Percentiles rank a stretch among this genome's conserved stretches.
Evolutionary conservation across 1,284 basidiomycete species (phyloP).

Genomic region (Ceraceosorus bombacis): DNA sequence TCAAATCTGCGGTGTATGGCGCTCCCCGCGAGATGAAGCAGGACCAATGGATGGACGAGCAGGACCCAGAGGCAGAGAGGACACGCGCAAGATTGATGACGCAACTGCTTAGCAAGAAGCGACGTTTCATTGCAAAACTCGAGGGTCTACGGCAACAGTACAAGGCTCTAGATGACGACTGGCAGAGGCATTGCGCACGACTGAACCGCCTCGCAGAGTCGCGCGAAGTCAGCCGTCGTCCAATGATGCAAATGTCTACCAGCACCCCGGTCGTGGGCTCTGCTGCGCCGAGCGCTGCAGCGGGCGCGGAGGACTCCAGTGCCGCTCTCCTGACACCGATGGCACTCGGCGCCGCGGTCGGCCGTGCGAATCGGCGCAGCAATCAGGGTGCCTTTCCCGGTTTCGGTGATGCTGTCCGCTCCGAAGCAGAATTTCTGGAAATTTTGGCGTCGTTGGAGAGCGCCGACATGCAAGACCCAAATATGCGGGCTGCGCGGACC

Average conservation of each 20-base stretch:
- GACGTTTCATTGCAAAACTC: constrained; percentile 34
- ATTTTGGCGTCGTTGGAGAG: constrained; percentile 86
- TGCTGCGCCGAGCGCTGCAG: constrained; percentile 16
- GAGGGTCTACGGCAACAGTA: constrained; percentile 33
- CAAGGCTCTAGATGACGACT: constrained; percentile 34
- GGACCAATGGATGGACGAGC: constrained; percentile 23
- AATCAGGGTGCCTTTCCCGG: constrained; percentile 29
- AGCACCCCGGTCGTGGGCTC: constrained; percentile 23
- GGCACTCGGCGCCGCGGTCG: constrained; percentile 4
- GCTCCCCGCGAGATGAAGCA: constrained; percentile 20
- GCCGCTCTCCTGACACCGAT: constrained; percentile 4
- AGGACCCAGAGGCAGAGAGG: constrained; percentile 17
- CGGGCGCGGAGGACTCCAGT: not conserved
- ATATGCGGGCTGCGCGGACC: constrained; percentile 73
- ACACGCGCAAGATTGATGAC: constrained; percentile 19
- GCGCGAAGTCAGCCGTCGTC: constrained; percentile 14
- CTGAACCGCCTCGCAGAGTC: constrained; percentile 36
- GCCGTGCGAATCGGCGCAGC: constrained; percentile 29
- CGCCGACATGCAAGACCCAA: constrained; percentile 85
- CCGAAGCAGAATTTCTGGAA: constrained; percentile 93
- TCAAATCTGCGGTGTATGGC: constrained; percentile 29
- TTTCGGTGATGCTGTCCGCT: constrained; percentile 81
- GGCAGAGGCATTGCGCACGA: constrained; percentile 35
- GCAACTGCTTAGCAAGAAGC: constrained; percentile 19
- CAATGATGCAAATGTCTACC: constrained; percentile 12